phyloP scores from a whole-genome alignment of 306 rosid genomes.

The Comarum palustre region DNA sequence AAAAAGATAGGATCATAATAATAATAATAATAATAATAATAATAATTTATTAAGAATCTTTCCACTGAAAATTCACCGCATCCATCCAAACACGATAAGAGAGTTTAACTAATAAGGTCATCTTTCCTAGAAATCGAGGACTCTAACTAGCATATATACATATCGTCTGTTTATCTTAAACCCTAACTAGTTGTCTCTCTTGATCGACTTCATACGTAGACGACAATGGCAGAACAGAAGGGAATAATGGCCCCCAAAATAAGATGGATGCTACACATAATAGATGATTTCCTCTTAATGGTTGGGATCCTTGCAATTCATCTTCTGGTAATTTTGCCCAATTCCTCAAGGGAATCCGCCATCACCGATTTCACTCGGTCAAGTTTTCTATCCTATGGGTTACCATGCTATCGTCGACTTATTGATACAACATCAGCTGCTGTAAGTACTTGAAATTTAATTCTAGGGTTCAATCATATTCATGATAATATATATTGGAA shows the following conservation, averaged over 20 bases:
- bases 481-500: neutral
- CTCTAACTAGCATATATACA: too few species aligned
- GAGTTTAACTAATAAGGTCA: too few species aligned
- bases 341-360: neutral
- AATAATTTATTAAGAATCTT: too few species aligned
- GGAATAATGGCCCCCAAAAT: neutral
- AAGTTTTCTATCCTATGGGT: neutral
- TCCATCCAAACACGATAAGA: too few species aligned
- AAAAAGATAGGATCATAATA: too few species aligned
- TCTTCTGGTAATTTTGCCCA: neutral
- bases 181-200: neutral
- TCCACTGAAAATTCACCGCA: too few species aligned
- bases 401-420: neutral
- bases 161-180: neutral
- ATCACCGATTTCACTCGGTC: neutral
- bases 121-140: too few species aligned
- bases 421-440: neutral
- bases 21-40: too few species aligned
- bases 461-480: neutral
- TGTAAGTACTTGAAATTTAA: neutral
- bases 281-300: neutral
- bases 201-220: neutral
- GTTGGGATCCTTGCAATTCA: neutral
- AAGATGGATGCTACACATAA: neutral
- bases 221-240: slow-evolving; percentile 1